These are phyloP conservation scores for Sugiyamaella sp. DNA, from an alignment of 1,139 yeast genomes.

Conservation along the genomic window DNA sequence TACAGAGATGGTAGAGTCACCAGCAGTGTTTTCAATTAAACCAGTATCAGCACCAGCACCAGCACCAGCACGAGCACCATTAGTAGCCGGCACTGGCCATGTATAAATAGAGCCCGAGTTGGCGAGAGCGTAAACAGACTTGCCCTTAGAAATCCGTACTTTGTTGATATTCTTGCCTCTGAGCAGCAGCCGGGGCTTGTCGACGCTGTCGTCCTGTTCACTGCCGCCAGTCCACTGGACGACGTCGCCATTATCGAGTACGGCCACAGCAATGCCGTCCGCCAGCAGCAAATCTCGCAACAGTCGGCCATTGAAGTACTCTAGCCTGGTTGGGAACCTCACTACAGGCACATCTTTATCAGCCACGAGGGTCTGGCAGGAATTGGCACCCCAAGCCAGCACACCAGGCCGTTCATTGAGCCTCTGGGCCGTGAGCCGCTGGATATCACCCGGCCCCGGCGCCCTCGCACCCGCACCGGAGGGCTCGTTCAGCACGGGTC, in stretches of 20 bases:
- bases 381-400: slow-evolving; percentile 56
- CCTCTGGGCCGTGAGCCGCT: slow-evolving; percentile 4
- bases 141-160: slow-evolving; percentile 55
- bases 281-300: slow-evolving; percentile 62
- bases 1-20: too few relatives aligned
- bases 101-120: slow-evolving; percentile 48
- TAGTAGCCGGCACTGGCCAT: slow-evolving; percentile 23
- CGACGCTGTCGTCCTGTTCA: neutral
- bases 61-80: neutral
- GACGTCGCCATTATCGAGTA: slow-evolving; percentile 70
- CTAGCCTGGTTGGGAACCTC: slow-evolving; percentile 61
- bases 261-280: slow-evolving; percentile 61
- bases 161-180: slow-evolving; percentile 51
- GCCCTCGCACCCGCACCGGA: neutral
- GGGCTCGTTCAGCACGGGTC: slow-evolving; percentile 11
- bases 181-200: slow-evolving; percentile 43
- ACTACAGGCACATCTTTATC: slow-evolving; percentile 41
- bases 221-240: slow-evolving; percentile 60
- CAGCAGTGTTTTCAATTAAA: neutral
- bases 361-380: slow-evolving; percentile 47
- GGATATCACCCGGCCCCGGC: neutral
- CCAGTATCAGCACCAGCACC: neutral
- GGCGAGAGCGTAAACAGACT: slow-evolving; percentile 59
- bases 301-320: slow-evolving; percentile 62
- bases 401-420: slow-evolving; percentile 48